Conservation (phyloP, 2,329 filamentous ascomycete genomes). For the Diaporthe helianthi region DNA sequence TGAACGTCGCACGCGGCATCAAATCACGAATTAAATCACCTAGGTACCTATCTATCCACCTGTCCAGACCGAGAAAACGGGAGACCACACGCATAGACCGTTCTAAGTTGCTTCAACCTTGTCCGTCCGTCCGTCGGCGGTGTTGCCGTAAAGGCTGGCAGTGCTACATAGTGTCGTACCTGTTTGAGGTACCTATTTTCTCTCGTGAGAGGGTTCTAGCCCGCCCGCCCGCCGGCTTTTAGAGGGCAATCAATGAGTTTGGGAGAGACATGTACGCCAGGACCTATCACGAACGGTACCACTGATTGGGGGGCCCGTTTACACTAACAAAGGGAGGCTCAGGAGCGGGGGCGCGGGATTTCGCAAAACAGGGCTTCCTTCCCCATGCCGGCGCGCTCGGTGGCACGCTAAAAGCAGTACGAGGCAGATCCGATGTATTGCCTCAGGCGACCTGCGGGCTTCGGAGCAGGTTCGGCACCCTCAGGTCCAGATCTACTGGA, state of each 20-base stretch:
- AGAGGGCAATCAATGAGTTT: neutral
- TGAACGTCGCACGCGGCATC: constrained; percentile 2
- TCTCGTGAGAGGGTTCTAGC: neutral
- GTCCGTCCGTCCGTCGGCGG: neutral
- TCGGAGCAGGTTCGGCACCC: neutral
- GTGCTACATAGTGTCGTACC: constrained; percentile 8
- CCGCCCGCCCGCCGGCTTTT: neutral
- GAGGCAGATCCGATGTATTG: no score
- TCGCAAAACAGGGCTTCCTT: no score
- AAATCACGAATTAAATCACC: no score
- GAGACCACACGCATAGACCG: neutral
- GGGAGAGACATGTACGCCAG: neutral
- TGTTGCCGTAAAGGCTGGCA: neutral
- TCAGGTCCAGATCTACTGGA: neutral
- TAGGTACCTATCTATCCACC: no score
- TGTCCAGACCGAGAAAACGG: neutral
- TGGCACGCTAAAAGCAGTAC: no score
- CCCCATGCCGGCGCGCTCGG: no score
- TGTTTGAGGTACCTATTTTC: constrained; percentile 3
- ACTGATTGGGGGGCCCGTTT: neutral
- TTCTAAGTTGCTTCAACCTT: no score
- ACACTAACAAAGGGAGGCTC: no score
- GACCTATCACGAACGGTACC: neutral
- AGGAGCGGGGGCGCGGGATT: no score
- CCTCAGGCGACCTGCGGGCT: constrained; percentile 8